Evolutionary conservation across 1,284 basidiomycete genomes (phyloP), one percentile per base, ranked within the genome.

Genomic region (Pseudozyma thailandica): DNA sequence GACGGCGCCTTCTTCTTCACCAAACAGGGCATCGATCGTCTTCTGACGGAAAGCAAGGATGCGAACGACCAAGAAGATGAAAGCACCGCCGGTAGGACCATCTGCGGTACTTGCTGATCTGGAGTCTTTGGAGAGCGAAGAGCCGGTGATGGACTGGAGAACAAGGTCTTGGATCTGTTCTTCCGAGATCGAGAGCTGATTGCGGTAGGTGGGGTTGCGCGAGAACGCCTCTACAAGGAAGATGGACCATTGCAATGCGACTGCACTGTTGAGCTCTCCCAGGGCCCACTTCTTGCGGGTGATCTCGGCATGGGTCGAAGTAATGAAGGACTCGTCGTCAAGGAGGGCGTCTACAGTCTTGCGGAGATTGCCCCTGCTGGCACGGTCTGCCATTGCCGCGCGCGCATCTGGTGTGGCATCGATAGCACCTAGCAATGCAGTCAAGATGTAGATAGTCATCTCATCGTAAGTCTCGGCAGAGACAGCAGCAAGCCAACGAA

Each of bases 221-320:
- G 71, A 64, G 51, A 79, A 64, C 6, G 77, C 73, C 15, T 81
- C 74, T 18, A 72, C 72, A 15, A 81, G 46, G 44, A 81, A 93
- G 53, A 94, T 85, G 0, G 92, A 90, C 92, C 93, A 96, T 75
- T 93, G 91, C 28, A 98, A 86, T 10, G 90, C 84, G 4, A 94
- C 82, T 0, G 88, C 87, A 1, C 92, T 90, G 77, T 91, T 91
- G 26, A 94, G 84, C 3, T 90, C 89, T 1, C 88, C 86, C 9
- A 92, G 89, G 57, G 88, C 88, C 90, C 92, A 93, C 15, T 57
- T 45, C 27, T 68, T 69, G 56, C 63, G 64, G 54, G 63, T 70
- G 62, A 76, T 77, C 44, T 75, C 72, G 26, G 74, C 64, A 47
- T 78, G 74, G n/a, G 80, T 74, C 50, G 75, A 63, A 38, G 69